Conservation (phyloP, 2,329 filamentous ascomycete species). For the Neurospora crassa region DNA sequence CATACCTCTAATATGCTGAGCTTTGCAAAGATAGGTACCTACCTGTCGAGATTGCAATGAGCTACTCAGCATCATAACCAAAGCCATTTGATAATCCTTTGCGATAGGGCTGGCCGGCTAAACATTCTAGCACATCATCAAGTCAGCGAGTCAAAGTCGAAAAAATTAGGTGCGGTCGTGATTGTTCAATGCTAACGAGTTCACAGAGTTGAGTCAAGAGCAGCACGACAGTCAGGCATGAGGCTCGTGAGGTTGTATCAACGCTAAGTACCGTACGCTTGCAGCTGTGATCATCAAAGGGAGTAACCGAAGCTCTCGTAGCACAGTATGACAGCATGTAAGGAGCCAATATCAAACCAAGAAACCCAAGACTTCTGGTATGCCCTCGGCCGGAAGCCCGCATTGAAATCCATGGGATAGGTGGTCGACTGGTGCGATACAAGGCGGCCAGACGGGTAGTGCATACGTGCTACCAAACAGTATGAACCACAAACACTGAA, state of each 20-base stretch:
- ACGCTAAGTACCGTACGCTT: background rate
- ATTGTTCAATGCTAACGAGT: background rate
- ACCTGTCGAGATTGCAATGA: background rate
- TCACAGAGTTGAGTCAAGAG: background rate
- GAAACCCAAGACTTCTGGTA: background rate
- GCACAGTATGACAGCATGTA: background rate
- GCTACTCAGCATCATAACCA: background rate
- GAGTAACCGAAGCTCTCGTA: background rate
- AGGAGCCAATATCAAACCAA: background rate
- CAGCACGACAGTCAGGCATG: background rate
- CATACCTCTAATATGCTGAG: background rate
- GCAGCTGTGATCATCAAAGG: background rate
- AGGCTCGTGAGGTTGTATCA: background rate
- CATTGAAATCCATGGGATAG: background rate
- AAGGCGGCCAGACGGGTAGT: background rate
- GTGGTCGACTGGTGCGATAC: background rate
- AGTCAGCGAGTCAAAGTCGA: background rate
- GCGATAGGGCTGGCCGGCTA: background rate
- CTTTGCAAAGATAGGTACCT: background rate
- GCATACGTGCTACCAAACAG: background rate
- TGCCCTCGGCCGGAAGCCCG: background rate
- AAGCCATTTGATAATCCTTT: background rate
- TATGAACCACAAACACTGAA: background rate
- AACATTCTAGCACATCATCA: background rate
- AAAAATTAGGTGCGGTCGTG: background rate